Conservation (phyloP, 2,329 filamentous ascomycete genomes). For the Calonectria ilicicola region DNA sequence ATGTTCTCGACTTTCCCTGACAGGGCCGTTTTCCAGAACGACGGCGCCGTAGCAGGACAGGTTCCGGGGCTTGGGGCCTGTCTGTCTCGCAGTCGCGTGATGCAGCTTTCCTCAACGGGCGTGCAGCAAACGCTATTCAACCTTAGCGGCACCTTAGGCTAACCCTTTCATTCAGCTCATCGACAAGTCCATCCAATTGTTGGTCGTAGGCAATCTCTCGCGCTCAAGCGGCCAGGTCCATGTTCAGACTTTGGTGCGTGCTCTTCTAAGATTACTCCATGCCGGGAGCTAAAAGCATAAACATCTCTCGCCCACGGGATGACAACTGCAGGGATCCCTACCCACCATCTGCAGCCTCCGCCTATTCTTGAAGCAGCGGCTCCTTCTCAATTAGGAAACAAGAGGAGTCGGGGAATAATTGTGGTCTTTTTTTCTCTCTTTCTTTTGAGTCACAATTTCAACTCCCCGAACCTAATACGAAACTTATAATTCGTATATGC, state of each 20-base stretch:
- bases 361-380: conserved; percentile 8
- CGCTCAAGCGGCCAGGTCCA: neutral
- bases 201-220: neutral
- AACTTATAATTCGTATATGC: neutral
- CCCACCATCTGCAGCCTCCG: neutral
- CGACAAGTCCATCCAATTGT: neutral
- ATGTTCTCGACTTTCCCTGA: neutral
- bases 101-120: neutral
- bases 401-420: neutral
- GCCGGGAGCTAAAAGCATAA: conserved; percentile 1
- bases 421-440: neutral
- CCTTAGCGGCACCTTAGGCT: neutral
- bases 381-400: neutral
- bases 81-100: neutral
- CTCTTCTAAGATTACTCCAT: conserved; percentile 6
- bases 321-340: neutral
- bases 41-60: neutral
- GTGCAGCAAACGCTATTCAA: conserved; percentile 3
- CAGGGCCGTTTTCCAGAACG: neutral
- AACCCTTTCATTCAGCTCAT: neutral
- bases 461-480: neutral
- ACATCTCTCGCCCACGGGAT: neutral
- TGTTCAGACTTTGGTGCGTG: neutral
- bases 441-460: neutral
- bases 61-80: neutral